Evolutionary conservation across 108 stramenopile genomes (phyloP), one percentile per base, ranked within the genome.

Genomic region (Schizochytrium sp.): DNA sequence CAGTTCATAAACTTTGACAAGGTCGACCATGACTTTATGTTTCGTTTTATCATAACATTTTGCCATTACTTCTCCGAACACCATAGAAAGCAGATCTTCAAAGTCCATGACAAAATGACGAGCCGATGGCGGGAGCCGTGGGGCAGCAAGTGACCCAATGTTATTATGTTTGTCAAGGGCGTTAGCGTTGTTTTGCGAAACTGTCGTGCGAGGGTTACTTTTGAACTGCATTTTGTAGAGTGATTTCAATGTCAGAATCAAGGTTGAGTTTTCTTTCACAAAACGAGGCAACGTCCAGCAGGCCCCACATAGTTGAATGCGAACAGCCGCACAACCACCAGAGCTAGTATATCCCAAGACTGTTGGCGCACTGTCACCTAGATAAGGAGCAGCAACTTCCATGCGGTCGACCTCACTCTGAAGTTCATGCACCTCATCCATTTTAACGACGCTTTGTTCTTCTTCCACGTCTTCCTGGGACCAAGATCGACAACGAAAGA

Each of bases 201-300:
- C 17, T 19, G 59, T 60, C 19, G 59, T 60, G 28, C 28, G 28
- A 28, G 28, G 59, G 19, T 60, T 17, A n/a, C 28, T n/a, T n/a
- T 60, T 60, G 59, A 1, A 60, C 47, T 49, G 17, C 76, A 83
- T 55, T 38, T 0, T 13, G 47, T 40, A 83, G 17, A 83, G 28
- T 5, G 50, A 55, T 53, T 83, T 83, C 50, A 83, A 40, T 2
- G 76, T 55, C 0, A 55, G 50, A 55, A 83, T 83, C 15, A 83
- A 38, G 15, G 47, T 83, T 5, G 76, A 83, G 3, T 83, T 55
- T n/a, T 49, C 53, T 40, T 55, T 55, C 50, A 83, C 28, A 28
- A 83, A 83, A 5, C 53, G 50, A 17, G 76, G 76, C 76, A 83
- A 42, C 45, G 76, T 83, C 76, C 76, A 83, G 76, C 76, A 83